Evolutionary conservation across 345 rosid species (phyloP).

Genomic region (Lagerstroemia speciosa): DNA sequence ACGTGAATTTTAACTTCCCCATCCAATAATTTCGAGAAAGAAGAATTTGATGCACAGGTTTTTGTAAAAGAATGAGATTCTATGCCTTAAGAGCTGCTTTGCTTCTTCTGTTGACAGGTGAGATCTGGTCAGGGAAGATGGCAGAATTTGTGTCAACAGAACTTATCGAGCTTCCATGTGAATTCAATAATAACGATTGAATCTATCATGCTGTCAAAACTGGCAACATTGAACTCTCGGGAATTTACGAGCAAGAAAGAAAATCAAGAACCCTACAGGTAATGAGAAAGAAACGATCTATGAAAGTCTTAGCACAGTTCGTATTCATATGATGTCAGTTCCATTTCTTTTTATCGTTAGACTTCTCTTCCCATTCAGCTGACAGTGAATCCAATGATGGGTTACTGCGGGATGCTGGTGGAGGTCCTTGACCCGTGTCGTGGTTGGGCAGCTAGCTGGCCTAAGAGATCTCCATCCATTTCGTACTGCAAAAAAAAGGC

Average conservation of each 20-base stretch:
- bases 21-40: neutral
- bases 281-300: neutral
- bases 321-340: neutral
- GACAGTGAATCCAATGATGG: constrained; percentile 18
- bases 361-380: neutral
- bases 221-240: neutral
- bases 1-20: neutral
- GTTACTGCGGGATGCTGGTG: constrained; percentile 60
- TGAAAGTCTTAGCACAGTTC: neutral
- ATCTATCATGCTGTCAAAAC: neutral
- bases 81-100: neutral
- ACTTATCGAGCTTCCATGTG: constrained; percentile 7
- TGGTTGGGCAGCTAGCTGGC: constrained; percentile 73
- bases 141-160: constrained; percentile 13
- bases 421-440: constrained; percentile 41
- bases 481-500: constrained; percentile 46
- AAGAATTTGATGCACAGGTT: neutral
- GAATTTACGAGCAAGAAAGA: neutral
- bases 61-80: neutral
- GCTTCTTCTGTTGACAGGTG: constrained; percentile 14
- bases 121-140: constrained; percentile 19
- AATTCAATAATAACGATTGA: neutral
- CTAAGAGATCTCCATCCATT: constrained; percentile 65
- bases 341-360: neutral
- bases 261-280: neutral